Conservation (phyloP, 1,284 basidiomycete species). For the Rhizoctonia solani region DNA sequence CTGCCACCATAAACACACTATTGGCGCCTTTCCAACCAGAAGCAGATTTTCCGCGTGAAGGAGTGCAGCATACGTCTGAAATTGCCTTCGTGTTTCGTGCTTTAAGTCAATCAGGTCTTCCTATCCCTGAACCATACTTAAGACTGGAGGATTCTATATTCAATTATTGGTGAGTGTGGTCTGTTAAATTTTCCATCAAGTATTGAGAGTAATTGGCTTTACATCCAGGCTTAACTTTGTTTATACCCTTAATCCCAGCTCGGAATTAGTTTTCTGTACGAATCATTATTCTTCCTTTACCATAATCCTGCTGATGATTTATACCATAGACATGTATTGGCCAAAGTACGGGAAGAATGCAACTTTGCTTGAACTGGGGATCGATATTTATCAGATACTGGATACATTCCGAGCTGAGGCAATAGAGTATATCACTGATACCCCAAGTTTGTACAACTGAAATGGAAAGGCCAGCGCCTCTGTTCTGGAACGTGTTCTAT, state of each 20-base stretch:
- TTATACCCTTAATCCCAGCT: neutral
- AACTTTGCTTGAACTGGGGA: neutral
- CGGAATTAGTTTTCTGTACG: neutral
- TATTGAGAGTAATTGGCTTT: neutral
- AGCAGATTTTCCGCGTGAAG: no score
- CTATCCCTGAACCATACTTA: neutral
- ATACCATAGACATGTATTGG: neutral
- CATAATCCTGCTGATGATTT: neutral
- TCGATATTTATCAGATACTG: constrained; percentile 4
- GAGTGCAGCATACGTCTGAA: constrained; percentile 4
- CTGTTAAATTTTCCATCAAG: neutral
- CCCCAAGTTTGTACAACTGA: constrained; percentile 9
- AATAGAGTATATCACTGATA: constrained; percentile 23
- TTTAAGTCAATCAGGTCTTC: neutral
- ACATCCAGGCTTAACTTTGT: neutral
- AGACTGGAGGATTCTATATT: neutral
- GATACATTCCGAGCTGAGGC: constrained; percentile 11
- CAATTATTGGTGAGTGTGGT: constrained; percentile 3
- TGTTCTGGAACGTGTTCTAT: no score
- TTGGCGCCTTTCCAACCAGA: no score
- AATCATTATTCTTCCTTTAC: neutral
- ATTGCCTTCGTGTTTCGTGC: constrained; percentile 12
- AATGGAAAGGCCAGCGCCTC: no score
- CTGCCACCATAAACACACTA: no score
- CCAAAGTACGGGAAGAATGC: neutral